These are phyloP conservation scores for Aureobasidium sp. DNA, from an alignment of 2,329 filamentous ascomycete species.

Conservation along the genomic window DNA sequence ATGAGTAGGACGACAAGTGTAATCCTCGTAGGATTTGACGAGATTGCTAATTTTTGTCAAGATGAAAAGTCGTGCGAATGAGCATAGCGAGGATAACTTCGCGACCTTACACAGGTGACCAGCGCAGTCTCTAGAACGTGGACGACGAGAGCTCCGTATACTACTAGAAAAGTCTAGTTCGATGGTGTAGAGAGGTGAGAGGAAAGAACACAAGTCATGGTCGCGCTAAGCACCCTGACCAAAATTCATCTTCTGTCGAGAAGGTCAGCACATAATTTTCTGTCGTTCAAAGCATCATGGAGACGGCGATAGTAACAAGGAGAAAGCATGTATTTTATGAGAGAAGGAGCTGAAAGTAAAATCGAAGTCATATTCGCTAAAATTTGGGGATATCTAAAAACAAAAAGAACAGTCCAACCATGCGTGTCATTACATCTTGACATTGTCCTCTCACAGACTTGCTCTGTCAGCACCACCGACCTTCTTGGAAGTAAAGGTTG, in stretches of 20 bases:
- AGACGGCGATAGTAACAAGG: too few species aligned
- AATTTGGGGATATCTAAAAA: constrained; percentile 5
- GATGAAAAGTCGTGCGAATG: neutral
- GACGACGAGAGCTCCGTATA: too few species aligned
- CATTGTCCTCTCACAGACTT: constrained; percentile 20
- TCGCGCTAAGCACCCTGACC: neutral
- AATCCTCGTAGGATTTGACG: neutral
- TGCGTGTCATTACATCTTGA: neutral
- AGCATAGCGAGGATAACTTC: neutral
- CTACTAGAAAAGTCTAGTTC: neutral
- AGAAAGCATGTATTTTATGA: neutral
- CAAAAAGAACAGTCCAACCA: neutral
- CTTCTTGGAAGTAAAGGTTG: constrained; percentile 60
- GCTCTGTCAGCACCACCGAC: constrained; percentile 29
- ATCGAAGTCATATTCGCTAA: neutral
- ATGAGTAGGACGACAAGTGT: neutral
- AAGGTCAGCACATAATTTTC: neutral
- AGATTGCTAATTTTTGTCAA: neutral
- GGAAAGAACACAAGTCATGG: neutral
- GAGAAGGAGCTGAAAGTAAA: neutral
- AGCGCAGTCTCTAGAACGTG: too few species aligned
- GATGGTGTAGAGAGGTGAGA: neutral
- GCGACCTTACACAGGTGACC: too few species aligned
- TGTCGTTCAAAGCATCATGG: too few species aligned
- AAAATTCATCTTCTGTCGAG: neutral